Evolutionary conservation across 768 basidiomycete species (phyloP), one percentile per base, ranked within the genome.

Genomic region (Podaxis sp.): DNA sequence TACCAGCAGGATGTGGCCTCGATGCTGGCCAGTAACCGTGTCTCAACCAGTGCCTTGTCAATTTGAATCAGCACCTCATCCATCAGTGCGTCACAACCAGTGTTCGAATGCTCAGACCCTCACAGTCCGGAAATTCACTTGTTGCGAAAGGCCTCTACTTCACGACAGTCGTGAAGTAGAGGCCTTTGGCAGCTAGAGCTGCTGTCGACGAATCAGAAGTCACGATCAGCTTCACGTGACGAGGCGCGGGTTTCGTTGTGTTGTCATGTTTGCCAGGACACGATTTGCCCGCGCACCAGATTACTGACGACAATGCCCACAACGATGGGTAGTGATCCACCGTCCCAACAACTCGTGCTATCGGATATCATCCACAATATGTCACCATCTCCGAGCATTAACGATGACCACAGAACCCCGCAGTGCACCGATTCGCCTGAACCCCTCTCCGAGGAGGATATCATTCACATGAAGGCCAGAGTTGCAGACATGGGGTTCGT

Each of bases 351-450:
- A 7, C 76, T 86, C 27, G 74, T 78, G 5, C 74, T 87, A 50
- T 82, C 81, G 37, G 86, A 87, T 63, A 80, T 85, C 44, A 77
- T 85, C 59, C 80, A 83, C 61, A 66, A 76, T 35, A 77, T 81
- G 70, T 82, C 84, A 10, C 80, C 83, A 3, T 79, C 81, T 1
- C 84, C 83, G 75, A 62, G 73, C 72, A 18, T 50, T 42, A 27
- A 52, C 50, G 48, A 55, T 44, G 50, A 55, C 62, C 63, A 44
- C 55, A 56, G 54, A 38, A 18, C 40, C 66, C 57, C 42, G 36
- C 46, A 36, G 21, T 16, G 46, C 1, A 25, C 51, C 25, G 63
- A 61, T 59, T 38, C 62, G 32, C 72, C 73, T 52, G 74, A 76
- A 62, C 72, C 69, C 1, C 65, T 83, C n/a, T 78, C 76, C 27